Evolutionary conservation across 1,284 basidiomycete species (phyloP), one percentile per base, ranked within the genome.

Genomic region (Puccinia hordei): DNA sequence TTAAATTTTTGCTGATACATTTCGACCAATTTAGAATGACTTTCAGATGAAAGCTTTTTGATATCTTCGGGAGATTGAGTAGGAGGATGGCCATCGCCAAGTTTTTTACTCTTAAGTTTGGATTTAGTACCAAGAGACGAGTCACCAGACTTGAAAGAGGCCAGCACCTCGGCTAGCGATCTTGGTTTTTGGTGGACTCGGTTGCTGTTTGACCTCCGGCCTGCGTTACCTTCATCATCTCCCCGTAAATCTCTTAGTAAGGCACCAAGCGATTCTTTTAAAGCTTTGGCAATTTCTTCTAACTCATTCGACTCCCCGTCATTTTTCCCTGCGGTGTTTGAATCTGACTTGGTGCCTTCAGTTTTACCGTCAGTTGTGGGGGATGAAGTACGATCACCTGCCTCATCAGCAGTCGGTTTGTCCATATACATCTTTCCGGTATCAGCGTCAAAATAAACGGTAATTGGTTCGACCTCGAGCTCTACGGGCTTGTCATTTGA

Each of bases 401-500:
- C 73, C n/a, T 53, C 55, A 17, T 35, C 49, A 72, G 44, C 44
- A 22, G 49, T 30, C 51, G 69, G 17, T 19, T 76, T 66, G 24
- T 76, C 73, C 41, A 76, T 41, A 41, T 76, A 76, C 6, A 76
- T 53, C 44, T 76, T 63, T 24, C 73, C 73, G 2, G 73, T 76
- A 19, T 76, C 73, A 27, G 73, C 61, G 22, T 76, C 73, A 41
- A 76, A 76, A 41, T 65, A 76, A 19, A 76, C 73, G 17, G 73
- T 76, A 27, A 76, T 76, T 17, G 73, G 73, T 4, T 76, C 73
- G 24, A 76, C 41, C 22, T 65, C 59, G 19, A 76, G 19, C 22
- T 49, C 61, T 33, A 30, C 59, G 0, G 30, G 57, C 46, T 51
- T 66, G 30, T 76, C 15, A n/a, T 41, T 24, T 49, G 53, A 55